These are phyloP conservation scores for Jatropha podagrica DNA, from an alignment of 441 rosid species.

Conservation along the genomic window DNA sequence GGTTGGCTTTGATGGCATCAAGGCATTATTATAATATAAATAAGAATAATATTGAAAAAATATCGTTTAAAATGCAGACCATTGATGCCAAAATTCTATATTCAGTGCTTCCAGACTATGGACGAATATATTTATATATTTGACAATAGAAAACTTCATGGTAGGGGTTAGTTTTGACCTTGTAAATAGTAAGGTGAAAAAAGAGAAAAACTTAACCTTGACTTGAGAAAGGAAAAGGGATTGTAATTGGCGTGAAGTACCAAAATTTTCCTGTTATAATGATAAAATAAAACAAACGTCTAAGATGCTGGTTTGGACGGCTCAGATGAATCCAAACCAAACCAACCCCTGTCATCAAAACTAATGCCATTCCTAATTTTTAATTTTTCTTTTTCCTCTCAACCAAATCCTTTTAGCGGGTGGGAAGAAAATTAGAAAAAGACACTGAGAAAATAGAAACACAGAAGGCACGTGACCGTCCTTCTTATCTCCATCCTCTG, in stretches of 20 bases:
- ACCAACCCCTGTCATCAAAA: neutral
- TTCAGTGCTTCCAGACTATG: no score
- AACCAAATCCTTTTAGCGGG: neutral
- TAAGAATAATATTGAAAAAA: no score
- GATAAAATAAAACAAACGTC: neutral
- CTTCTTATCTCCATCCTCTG: neutral
- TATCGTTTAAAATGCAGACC: no score
- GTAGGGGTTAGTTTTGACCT: no score
- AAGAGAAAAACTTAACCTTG: no score
- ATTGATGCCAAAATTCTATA: no score
- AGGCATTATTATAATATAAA: neutral
- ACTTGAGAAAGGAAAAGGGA: neutral
- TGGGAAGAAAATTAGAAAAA: neutral
- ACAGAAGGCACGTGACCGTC: constrained; percentile 27
- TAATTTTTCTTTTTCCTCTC: neutral
- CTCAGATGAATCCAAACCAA: constrained; percentile 5
- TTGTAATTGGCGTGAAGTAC: neutral
- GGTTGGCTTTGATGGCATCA: neutral
- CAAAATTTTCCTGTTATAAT: neutral
- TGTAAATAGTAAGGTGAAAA: no score
- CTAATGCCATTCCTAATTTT: neutral
- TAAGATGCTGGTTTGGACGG: constrained; percentile 4
- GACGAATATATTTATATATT: no score
- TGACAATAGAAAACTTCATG: no score
- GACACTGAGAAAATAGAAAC: neutral